Conservation (phyloP, 208 protist genomes). For the Acanthamoeba sp. region DNA sequence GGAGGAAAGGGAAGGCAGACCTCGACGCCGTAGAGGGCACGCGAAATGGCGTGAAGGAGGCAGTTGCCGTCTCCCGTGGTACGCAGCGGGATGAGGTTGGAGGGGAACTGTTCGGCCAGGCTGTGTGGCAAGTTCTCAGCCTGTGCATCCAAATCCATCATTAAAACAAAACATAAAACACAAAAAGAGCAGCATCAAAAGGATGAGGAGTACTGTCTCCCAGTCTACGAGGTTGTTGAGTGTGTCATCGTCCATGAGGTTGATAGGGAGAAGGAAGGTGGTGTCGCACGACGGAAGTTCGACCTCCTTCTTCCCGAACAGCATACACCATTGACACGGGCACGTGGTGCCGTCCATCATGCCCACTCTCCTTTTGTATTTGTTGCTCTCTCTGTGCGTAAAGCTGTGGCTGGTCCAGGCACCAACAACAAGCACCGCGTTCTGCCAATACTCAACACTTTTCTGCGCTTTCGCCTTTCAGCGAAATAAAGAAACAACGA, state of each 20-base stretch:
- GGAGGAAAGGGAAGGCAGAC: neutral
- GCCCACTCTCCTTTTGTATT: too few species aligned
- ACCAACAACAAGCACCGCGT: too few species aligned
- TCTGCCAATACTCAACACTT: too few species aligned
- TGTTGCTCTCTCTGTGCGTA: too few species aligned
- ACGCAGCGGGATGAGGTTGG: constrained; percentile 32
- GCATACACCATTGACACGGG: constrained; percentile 36
- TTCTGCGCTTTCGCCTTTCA: too few species aligned
- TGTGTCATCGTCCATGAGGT: constrained; percentile 4
- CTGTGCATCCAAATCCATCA: neutral
- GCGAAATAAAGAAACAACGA: too few species aligned
- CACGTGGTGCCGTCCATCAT: neutral
- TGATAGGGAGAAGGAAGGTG: constrained; percentile 43
- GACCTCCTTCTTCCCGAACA: constrained; percentile 39
- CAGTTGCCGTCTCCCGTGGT: constrained; percentile 80
- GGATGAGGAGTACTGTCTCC: neutral
- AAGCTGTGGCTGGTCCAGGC: too few species aligned
- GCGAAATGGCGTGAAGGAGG: constrained; percentile 78
- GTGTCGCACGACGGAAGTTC: constrained; percentile 47
- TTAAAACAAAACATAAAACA: neutral
- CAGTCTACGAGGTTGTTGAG: constrained; percentile 37
- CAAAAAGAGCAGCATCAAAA: neutral
- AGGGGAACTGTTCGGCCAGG: constrained; percentile 21
- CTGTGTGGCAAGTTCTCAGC: constrained; percentile 35
- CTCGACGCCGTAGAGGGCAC: constrained; percentile 73